A percentile compares a stretch with the other conserved stretches of the same genome.
Conservation (phyloP, 1,139 yeast genomes). For the Yarrowia galli region DNA sequence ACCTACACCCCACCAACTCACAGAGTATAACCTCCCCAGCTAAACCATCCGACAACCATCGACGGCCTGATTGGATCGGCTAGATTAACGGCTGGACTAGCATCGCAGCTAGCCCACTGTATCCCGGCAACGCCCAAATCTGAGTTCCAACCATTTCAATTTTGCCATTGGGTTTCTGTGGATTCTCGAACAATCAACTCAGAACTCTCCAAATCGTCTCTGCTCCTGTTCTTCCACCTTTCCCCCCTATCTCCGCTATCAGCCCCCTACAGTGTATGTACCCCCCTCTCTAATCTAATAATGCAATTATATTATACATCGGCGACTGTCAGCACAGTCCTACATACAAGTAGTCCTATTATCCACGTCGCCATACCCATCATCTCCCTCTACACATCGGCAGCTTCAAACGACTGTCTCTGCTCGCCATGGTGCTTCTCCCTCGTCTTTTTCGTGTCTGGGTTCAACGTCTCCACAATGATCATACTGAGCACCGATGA, state of each 20-base stretch:
- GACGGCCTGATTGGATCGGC: too few species aligned
- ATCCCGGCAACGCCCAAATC: too few species aligned
- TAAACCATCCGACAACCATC: not conserved
- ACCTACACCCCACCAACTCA: not conserved
- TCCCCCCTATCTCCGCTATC: too few species aligned
- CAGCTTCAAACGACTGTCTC: constrained; percentile 23
- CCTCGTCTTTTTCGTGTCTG: constrained; percentile 46
- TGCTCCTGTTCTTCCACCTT: too few species aligned
- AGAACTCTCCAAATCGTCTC: too few species aligned
- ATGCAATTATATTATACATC: constrained; percentile 18
- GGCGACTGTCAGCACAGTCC: too few species aligned
- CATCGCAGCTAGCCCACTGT: not conserved
- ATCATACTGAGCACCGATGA: constrained; percentile 54
- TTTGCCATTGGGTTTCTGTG: too few species aligned
- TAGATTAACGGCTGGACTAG: not conserved
- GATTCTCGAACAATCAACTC: too few species aligned
- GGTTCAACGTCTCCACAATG: constrained; percentile 53
- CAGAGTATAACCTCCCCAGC: not conserved
- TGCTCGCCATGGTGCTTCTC: constrained; percentile 24
- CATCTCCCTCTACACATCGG: not conserved
- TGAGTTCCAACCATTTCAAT: too few species aligned
- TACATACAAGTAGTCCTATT: too few species aligned
- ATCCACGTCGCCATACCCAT: too few species aligned
- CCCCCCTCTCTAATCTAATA: constrained; percentile 5
- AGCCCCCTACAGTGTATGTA: too few species aligned